Base-by-base conservation (phyloP, 2,329 filamentous ascomycete species). In the Colletotrichum falcatum region DNA sequence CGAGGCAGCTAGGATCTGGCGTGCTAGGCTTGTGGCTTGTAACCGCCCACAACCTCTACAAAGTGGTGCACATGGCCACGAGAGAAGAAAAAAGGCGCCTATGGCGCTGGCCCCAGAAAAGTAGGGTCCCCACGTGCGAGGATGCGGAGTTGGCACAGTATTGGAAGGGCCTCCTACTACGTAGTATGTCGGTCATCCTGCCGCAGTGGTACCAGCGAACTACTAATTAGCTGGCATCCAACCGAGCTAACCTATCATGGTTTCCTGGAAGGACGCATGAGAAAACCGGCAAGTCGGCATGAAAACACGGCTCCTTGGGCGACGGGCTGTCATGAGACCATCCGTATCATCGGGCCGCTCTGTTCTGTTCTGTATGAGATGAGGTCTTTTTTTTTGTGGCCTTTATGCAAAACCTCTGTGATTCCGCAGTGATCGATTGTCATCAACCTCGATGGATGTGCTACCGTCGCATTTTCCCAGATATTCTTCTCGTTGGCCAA, bases 261-360 rank as follows among this genome's bases (percentile, higher is more conserved):
- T 46, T 51, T 39, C 53, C 44, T 18, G 20, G 9, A 55, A 49
- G 30, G 33, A 65, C n/a, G 39, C 23, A 53, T 58, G 14, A 20
- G 65, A 65, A 55, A 44, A 42, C 54, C 46, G 35, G 33, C 46
- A 37, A 67, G 58, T 67, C 48, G 69, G 66, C 48, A 71, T 44
- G 59, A 63, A 30, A n/a, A 33, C n/a, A 33, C 23, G 48, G 48
- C 59, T n/a, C n/a, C 16, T 26, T 14, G 39, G n/a, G 8, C 42
- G 28, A 39, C 46, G 35, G 33, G 30, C 42, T 44, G 60, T 44
- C 44, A 65, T 60, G 37, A 51, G 63, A n/a, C 37, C 60, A 68
- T 70, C 59, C 65, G 65, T 54, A 62, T 59, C 49, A 42, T 56
- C 60, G 61, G 66, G 60, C 42, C 48, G 33, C 18, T 16, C 44